These are phyloP conservation scores for Raffaelea albimanens DNA, from an alignment of 2,329 filamentous ascomycete genomes.

Conservation along the genomic window DNA sequence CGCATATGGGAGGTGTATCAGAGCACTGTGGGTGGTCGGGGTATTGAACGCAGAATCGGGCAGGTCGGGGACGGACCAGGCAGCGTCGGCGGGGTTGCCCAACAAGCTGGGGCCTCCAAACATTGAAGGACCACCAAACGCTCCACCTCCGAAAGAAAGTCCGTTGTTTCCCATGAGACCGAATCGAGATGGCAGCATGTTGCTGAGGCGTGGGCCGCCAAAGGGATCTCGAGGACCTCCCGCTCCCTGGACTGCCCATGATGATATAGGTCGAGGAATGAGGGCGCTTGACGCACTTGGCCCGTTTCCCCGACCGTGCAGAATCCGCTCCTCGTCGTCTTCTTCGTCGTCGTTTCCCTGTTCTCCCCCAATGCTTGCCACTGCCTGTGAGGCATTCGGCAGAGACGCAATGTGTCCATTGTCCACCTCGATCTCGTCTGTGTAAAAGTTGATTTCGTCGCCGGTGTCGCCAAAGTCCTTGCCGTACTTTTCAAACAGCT, in stretches of 20 bases:
- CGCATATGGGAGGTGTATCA: no score
- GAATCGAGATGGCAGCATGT: constrained; percentile 10
- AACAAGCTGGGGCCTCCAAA: constrained; percentile 9
- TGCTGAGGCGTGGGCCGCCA: not conserved
- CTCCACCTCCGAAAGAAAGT: not conserved
- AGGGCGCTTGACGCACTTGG: not conserved
- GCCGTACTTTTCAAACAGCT: constrained; percentile 82
- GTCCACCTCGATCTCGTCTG: constrained; percentile 75
- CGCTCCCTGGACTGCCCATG: not conserved
- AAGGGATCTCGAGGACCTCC: not conserved
- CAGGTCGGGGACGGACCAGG: constrained; percentile 28
- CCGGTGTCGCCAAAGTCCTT: constrained; percentile 74
- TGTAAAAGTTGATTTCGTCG: constrained; percentile 81
- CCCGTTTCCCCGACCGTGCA: constrained; percentile 10
- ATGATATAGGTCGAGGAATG: not conserved
- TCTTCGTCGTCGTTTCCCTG: constrained; percentile 10
- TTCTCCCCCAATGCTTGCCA: constrained; percentile 6
- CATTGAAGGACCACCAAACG: not conserved
- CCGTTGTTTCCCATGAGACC: not conserved
- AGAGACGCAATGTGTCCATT: constrained; percentile 67
- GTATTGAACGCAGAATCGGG: constrained; percentile 12
- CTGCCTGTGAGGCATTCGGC: constrained; percentile 20
- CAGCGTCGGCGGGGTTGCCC: constrained; percentile 21
- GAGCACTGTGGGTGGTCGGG: not conserved
- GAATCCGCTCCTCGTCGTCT: constrained; percentile 18